Base-by-base conservation (phyloP, 352 stramenopile species). In the Phytophthora aleatoria region DNA sequence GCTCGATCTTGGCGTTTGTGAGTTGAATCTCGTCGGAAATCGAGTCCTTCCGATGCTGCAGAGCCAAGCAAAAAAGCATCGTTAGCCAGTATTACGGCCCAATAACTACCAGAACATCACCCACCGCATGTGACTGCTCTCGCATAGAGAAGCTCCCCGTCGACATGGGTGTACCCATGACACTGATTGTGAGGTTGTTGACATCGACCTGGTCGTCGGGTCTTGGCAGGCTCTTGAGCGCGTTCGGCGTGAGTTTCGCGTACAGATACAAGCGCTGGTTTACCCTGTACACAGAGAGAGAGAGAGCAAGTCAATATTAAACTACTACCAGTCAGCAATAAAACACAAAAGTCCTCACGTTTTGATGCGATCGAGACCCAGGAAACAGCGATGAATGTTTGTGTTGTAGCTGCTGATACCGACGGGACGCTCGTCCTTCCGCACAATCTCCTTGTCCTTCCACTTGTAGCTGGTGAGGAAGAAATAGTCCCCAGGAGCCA, bases 381-480 rank as follows among this genome's bases (percentile, higher is more conserved):
- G 67, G 30, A 94, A 96, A 54, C 81, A 87, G 38, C 85, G 83
- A 47, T 96, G 87, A 15, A 91, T 76, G 52, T 86, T 94, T 6
- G 79, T 92, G 50, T 95, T 90, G 82, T 92, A 95, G 77, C 83
- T 92, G 62, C 81, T 88, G 58, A 91, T 74, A 1, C 85, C 84
- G 12, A 92, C 79, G 1, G 86, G 86, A 16, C 83, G 82, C 49
- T 94, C 85, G 57, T 91, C 82, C 39, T 80, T 89, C 63, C 88
- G 80, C 50, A 92, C 83, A 33, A 96, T 81, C 62, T 96, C 87
- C 64, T 92, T 91, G 69, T 96, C 87, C 53, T 91, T 92, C 78
- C 82, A 94, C 63, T 87, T 85, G 76, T 90, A 91, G 61, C 85
- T 94, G 27, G 84, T 91, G 11, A 96, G 73, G 63, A 96, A 96